Evolutionary conservation across 495 filamentous ascomycete species (phyloP).

Genomic region (Diplogelasinospora grovesii): DNA sequence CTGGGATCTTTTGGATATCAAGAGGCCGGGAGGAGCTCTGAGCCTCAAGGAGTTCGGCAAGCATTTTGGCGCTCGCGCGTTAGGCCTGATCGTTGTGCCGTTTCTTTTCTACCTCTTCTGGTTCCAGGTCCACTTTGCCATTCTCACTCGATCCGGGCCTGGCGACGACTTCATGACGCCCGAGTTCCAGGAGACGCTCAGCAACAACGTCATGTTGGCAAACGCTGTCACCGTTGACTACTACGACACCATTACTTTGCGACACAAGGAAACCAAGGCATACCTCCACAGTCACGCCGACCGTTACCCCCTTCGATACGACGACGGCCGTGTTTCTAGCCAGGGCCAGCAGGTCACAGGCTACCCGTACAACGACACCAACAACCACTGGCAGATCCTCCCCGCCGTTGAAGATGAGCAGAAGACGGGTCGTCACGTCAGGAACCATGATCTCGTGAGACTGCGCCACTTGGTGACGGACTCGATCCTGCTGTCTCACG

Average conservation of each 20-base stretch:
- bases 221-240: conserved; percentile 83
- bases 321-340: conserved; percentile 94
- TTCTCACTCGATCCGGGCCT: conserved; percentile 81
- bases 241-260: conserved; percentile 79
- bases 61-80: conserved; percentile 78
- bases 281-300: conserved; percentile 92
- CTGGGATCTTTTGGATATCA: conserved; percentile 89
- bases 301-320: conserved; percentile 86
- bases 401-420: conserved; percentile 52
- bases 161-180: conserved; percentile 99
- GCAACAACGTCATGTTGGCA: conserved; percentile 84
- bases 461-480: conserved; percentile 84
- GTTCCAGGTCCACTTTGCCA: conserved; percentile 98
- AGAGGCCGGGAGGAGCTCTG: conserved; percentile 69
- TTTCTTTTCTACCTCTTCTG: conserved; percentile 99
- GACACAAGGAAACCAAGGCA: conserved; percentile 95
- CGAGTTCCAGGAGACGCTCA: conserved; percentile 93
- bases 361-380: conserved; percentile 96
- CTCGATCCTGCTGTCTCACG: conserved; percentile 85
- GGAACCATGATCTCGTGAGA: conserved; percentile 80
- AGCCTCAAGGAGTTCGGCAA: conserved; percentile 72
- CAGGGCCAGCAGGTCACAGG: conserved; percentile 98
- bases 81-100: conserved; percentile 80
- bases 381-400: conserved; percentile 96
- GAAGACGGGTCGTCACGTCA: conserved; percentile 55